Percentiles rank a stretch among this genome's conserved stretches.
These are phyloP conservation scores for Paraglomus occultum DNA, from an alignment of 192 early-diverging fungal genomes.

Conservation along the genomic window DNA sequence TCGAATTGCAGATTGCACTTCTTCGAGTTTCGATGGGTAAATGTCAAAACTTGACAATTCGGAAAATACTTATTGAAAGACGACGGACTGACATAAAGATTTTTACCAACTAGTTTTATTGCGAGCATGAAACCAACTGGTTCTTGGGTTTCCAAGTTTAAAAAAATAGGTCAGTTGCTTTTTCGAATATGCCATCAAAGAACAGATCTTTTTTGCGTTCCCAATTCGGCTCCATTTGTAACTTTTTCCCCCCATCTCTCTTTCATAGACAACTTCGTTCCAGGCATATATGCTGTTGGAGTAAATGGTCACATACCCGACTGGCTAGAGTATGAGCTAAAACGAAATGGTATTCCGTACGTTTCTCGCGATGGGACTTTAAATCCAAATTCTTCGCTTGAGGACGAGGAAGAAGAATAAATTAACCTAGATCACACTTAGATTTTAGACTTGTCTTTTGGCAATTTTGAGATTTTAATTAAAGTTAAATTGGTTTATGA, in stretches of 20 bases:
- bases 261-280: slow-evolving; percentile 53
- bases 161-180: slow-evolving; percentile 54
- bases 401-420: too few species aligned
- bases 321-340: slow-evolving; percentile 70
- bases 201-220: not conserved
- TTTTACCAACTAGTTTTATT: slow-evolving; percentile 47
- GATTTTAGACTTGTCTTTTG: too few species aligned
- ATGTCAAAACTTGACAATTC: not conserved
- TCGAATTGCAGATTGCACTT: slow-evolving; percentile 74
- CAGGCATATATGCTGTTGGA: slow-evolving; percentile 74
- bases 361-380: slow-evolving; percentile 10
- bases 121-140: slow-evolving; percentile 71
- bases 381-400: not conserved
- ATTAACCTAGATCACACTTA: too few species aligned
- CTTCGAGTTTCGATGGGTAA: slow-evolving; percentile 73
- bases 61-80: not conserved
- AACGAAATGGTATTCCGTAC: slow-evolving; percentile 65
- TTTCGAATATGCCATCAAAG: not conserved
- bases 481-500: too few species aligned
- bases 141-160: slow-evolving; percentile 77
- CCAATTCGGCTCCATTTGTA: not conserved
- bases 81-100: not conserved
- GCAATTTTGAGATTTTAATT: too few species aligned
- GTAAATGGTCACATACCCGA: slow-evolving; percentile 72
- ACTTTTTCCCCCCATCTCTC: slow-evolving; percentile 12